Evolutionary conservation across 495 filamentous ascomycete genomes (phyloP).

Genomic region (Margaritispora aquatica): DNA sequence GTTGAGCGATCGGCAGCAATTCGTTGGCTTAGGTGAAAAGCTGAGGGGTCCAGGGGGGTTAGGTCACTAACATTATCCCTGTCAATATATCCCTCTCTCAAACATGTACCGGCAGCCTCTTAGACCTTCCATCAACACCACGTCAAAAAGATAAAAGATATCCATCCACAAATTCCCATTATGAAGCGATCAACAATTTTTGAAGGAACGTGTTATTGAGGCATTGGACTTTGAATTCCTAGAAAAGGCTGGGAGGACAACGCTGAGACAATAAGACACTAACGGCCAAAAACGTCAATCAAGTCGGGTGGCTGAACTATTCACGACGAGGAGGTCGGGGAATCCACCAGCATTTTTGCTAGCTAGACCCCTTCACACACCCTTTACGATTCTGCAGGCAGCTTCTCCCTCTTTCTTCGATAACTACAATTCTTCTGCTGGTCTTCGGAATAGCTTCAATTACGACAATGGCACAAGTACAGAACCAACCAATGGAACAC

Average conservation of each 20-base stretch:
- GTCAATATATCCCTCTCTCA: neutral
- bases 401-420: neutral
- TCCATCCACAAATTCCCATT: neutral
- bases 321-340: neutral
- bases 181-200: neutral
- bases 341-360: too few species aligned
- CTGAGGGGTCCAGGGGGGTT: too few species aligned
- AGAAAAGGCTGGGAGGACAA: neutral
- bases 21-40: neutral
- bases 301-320: constrained; percentile 7
- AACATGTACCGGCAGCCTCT: neutral
- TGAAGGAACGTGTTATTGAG: neutral
- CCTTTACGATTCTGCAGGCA: too few species aligned
- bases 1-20: neutral
- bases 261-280: neutral
- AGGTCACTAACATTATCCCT: neutral
- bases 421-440: neutral
- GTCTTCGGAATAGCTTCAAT: neutral
- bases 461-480: constrained; percentile 19
- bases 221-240: neutral
- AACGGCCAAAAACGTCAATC: neutral
- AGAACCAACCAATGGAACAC: constrained; percentile 7
- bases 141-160: constrained; percentile 6
- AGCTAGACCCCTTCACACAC: too few species aligned
- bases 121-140: neutral